phyloP scores from a whole-genome alignment of 2,329 filamentous ascomycete species.

The Arthrobotrys sphaeroides region DNA sequence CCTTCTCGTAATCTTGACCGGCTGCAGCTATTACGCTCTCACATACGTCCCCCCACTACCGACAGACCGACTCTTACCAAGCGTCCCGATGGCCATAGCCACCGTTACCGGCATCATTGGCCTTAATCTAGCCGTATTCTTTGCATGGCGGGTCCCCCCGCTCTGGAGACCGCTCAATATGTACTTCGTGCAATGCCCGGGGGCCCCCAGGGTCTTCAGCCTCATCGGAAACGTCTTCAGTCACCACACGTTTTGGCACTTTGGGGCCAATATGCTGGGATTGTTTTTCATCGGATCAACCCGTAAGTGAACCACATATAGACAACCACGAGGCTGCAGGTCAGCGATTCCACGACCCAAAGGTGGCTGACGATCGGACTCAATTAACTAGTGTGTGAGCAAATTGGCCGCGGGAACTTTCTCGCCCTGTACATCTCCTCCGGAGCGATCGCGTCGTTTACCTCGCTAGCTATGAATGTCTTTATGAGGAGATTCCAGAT shows the following conservation, averaged over 20 bases:
- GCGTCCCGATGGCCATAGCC: conserved; percentile 70
- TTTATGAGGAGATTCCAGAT: conserved; percentile 61
- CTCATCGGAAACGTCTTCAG: conserved; percentile 74
- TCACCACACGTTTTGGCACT: conserved; percentile 72
- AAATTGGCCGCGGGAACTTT: conserved; percentile 75
- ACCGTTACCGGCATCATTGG: conserved; percentile 72
- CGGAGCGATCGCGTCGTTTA: conserved; percentile 69
- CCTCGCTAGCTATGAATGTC: conserved; percentile 66
- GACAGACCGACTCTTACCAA: conserved; percentile 68
- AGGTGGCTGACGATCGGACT: not conserved
- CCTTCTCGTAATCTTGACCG: conserved; percentile 58
- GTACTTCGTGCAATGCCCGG: conserved; percentile 73
- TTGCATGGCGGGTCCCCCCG: conserved; percentile 72
- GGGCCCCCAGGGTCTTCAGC: conserved; percentile 71
- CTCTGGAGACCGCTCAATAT: conserved; percentile 74
- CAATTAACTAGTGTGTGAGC: conserved; percentile 68
- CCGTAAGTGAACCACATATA: conserved; percentile 58
- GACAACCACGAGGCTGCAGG: too few relatives aligned
- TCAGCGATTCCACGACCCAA: not conserved
- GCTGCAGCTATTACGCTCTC: conserved; percentile 59
- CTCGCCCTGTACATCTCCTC: conserved; percentile 72
- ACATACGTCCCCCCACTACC: conserved; percentile 64
- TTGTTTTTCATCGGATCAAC: conserved; percentile 74
- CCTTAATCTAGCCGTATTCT: conserved; percentile 69
- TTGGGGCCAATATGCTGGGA: conserved; percentile 71